Percentiles rank a stretch among this genome's conserved stretches.
These are phyloP conservation scores for Neofusicoccum umdonicola DNA, from an alignment of 2,329 filamentous ascomycete species.

Conservation along the genomic window DNA sequence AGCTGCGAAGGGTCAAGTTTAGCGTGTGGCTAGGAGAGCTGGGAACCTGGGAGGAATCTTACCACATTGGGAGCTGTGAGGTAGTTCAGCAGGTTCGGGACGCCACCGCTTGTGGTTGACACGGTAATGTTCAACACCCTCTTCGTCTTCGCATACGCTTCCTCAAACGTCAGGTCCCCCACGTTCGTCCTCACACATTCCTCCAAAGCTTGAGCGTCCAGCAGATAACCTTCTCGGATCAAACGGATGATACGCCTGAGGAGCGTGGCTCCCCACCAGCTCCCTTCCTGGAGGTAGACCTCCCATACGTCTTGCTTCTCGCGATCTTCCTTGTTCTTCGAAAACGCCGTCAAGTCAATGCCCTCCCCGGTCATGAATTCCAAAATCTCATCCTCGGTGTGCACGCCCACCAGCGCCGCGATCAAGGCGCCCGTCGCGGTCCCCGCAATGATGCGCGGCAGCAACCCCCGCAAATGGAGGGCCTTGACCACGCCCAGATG, in stretches of 20 bases:
- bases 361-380: slow-evolving; percentile 72
- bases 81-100: slow-evolving; percentile 86
- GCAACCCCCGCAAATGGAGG: slow-evolving; percentile 72
- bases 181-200: slow-evolving; percentile 82
- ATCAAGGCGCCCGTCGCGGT: slow-evolving; percentile 89
- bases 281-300: slow-evolving; percentile 24
- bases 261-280: slow-evolving; percentile 55
- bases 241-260: slow-evolving; percentile 67
- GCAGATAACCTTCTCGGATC: slow-evolving; percentile 73
- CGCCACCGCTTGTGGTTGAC: slow-evolving; percentile 70
- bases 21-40: background rate
- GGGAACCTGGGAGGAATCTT: slow-evolving; percentile 40
- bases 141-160: slow-evolving; percentile 83
- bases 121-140: slow-evolving; percentile 90
- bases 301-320: slow-evolving; percentile 21
- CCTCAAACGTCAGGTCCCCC: slow-evolving; percentile 87
- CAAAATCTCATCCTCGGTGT: slow-evolving; percentile 80
- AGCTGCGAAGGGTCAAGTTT: slow-evolving; percentile 49
- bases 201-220: slow-evolving; percentile 78
- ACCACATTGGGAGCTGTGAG: slow-evolving; percentile 90
- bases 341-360: slow-evolving; percentile 80
- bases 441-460: slow-evolving; percentile 88
- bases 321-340: slow-evolving; percentile 35
- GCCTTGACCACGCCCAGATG: slow-evolving; percentile 90
- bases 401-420: slow-evolving; percentile 81